Base-by-base conservation (phyloP, 495 filamentous ascomycete genomes). In the Neurospora sp. region DNA sequence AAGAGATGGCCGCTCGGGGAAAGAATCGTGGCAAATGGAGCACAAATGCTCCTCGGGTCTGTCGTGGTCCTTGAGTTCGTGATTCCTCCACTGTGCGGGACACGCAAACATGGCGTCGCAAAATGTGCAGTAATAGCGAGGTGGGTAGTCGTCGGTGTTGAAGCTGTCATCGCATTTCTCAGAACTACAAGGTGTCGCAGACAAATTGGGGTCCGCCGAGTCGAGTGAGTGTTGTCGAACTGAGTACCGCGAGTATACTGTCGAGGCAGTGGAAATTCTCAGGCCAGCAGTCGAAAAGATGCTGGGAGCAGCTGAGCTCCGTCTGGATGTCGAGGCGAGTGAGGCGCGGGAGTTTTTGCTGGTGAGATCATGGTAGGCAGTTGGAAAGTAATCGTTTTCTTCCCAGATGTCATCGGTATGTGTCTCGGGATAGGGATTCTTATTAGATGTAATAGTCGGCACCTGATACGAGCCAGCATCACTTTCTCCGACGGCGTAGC, bases 51-150 rank as follows among this genome's bases (percentile, higher is more conserved):
- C 48, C 37, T 75, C 73, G 8, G 41, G 35, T 14, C 73, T 40
- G 40, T 74, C 72, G 48, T 79, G 78, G 5, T 37, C 31, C 8
- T 71, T 71, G 4, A 71, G 45, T 31, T 80, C 76, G 40, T 80
- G 78, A 3, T 69, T 9, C 70, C 72, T 75, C 77, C 77, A 79
- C 17, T 76, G 77, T 1, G 27, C 70, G 31, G 76, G 75, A 8
- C 59, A 37, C 38, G 69, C 70, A 35, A 80, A 80, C 2, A 71
- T 40, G 1, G 27, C 72, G 14, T 74, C 72, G 38, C 78, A 80
- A 27, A 80, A 78, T 9, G 78, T 77, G 73, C 77, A 79, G 16
- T 17, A 74, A 61, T 76, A 79, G 10, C 70, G 70, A 65, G 59
- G 44, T 1, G 27, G 38, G 3, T 44, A 27, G 10, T 72, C 72